Evolutionary conservation across 2,329 filamentous ascomycete species (phyloP).

Genomic region (Amauroascus niger): DNA sequence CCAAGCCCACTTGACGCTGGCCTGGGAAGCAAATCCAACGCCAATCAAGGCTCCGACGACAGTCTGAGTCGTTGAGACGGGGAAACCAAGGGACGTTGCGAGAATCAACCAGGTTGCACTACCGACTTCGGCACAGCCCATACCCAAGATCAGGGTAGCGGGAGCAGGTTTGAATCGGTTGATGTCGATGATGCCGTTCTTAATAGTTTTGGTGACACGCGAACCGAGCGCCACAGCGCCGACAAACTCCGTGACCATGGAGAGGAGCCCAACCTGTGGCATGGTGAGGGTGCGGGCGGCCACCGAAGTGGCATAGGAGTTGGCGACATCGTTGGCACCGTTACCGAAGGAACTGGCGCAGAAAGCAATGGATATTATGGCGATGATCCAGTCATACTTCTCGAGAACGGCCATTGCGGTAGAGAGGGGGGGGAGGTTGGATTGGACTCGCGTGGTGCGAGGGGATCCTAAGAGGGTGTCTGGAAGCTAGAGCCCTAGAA

Average conservation of each 20-base stretch:
- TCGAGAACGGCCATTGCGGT: constrained; percentile 17
- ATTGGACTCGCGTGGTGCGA: background rate
- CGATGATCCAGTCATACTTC: constrained; percentile 35
- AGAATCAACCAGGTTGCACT: constrained; percentile 32
- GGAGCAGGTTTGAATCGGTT: constrained; percentile 30
- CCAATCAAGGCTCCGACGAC: constrained; percentile 32
- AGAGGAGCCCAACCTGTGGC: constrained; percentile 43
- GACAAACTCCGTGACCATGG: constrained; percentile 43
- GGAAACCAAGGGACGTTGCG: constrained; percentile 30
- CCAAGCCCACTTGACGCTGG: constrained; percentile 36
- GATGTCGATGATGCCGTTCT: constrained; percentile 37
- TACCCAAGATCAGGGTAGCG: constrained; percentile 32
- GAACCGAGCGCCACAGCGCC: constrained; percentile 46
- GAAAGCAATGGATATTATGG: constrained; percentile 33
- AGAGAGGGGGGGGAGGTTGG: background rate
- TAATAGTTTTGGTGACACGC: constrained; percentile 38
- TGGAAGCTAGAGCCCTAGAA: background rate
- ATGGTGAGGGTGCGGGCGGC: constrained; percentile 45
- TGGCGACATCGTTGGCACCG: constrained; percentile 45
- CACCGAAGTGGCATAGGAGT: constrained; percentile 46
- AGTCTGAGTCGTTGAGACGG: constrained; percentile 37
- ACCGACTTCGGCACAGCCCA: constrained; percentile 31
- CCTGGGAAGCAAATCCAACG: constrained; percentile 26
- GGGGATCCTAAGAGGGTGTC: too few species aligned
- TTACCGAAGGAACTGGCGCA: constrained; percentile 31